Percentiles rank a stretch among this genome's conserved stretches.
phyloP scores from a whole-genome alignment of 2,329 filamentous ascomycete genomes.

The Cercospora sp. region DNA sequence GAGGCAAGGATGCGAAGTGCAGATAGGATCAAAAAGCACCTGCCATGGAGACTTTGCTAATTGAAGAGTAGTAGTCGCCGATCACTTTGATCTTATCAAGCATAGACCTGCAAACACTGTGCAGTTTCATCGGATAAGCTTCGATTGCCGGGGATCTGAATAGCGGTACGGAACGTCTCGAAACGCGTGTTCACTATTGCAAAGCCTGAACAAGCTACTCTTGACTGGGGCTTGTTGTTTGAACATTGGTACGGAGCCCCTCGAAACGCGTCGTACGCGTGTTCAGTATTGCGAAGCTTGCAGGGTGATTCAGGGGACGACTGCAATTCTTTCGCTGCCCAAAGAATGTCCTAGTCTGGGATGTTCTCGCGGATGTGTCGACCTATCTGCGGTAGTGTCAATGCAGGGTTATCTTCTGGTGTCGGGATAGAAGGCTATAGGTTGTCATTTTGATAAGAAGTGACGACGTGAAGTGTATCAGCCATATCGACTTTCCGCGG shows the following conservation, averaged over 20 bases:
- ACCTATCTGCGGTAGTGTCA: not conserved
- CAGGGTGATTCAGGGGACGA: not conserved
- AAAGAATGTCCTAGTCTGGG: not conserved
- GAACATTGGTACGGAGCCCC: not conserved
- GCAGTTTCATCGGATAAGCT: not conserved
- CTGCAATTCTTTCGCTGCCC: not conserved
- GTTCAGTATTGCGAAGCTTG: not conserved
- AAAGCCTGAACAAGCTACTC: not conserved
- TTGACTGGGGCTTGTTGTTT: not conserved
- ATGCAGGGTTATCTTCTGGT: not conserved
- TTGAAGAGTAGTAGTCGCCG: not conserved
- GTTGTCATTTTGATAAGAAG: not conserved
- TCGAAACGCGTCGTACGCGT: not conserved
- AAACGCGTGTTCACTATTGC: not conserved
- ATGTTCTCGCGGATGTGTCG: not conserved
- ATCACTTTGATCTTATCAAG: not conserved
- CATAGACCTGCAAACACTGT: not conserved
- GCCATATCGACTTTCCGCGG: not conserved
- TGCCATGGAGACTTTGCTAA: not conserved
- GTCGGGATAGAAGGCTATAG: not conserved
- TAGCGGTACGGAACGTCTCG: not conserved
- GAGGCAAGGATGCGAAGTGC: not conserved
- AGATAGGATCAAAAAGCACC: not conserved
- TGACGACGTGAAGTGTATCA: conserved; percentile 1
- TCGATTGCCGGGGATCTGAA: not conserved